Percentiles rank a stretch among this genome's conserved stretches.
These are phyloP conservation scores for Themeda triandra DNA, from an alignment of 176 grass and related monocot genomes.

Conservation along the genomic window DNA sequence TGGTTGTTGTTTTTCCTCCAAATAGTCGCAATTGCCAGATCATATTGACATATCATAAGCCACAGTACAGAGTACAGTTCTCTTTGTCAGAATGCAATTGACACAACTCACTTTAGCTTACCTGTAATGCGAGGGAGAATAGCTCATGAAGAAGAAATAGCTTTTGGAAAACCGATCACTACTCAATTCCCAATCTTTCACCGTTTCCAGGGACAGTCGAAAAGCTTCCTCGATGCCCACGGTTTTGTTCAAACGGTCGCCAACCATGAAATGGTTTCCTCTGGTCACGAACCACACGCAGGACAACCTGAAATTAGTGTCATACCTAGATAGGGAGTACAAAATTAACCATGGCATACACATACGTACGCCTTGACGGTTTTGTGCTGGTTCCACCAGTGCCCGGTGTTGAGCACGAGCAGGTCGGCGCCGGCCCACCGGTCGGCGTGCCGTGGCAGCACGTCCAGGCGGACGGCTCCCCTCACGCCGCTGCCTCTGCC, in stretches of 20 bases:
- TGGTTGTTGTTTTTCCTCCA: too few relatives aligned
- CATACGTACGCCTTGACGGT: slow-evolving; percentile 23
- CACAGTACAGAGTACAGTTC: too few relatives aligned
- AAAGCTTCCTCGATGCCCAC: slow-evolving; percentile 39
- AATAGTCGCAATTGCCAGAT: too few relatives aligned
- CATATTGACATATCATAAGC: too few relatives aligned
- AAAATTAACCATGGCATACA: not conserved
- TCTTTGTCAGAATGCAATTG: not conserved
- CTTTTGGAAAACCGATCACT: not conserved
- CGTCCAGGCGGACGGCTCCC: slow-evolving; percentile 22
- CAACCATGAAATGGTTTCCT: slow-evolving; percentile 49
- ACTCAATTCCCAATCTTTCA: slow-evolving; percentile 23
- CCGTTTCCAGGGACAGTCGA: slow-evolving; percentile 4
- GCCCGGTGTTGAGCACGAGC: slow-evolving; percentile 46
- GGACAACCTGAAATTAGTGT: not conserved
- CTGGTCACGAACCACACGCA: slow-evolving; percentile 8
- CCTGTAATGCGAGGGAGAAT: slow-evolving; percentile 42
- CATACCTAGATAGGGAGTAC: not conserved
- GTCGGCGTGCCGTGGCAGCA: slow-evolving; percentile 23
- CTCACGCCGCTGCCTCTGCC: not conserved
- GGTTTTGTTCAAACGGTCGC: slow-evolving; percentile 14
- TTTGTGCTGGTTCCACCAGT: slow-evolving; percentile 50
- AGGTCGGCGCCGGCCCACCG: slow-evolving; percentile 33
- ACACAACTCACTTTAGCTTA: not conserved
- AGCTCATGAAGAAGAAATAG: slow-evolving; percentile 39